Conservation (phyloP, 2,329 filamentous ascomycete species). For the Botrytis sinoallii region DNA sequence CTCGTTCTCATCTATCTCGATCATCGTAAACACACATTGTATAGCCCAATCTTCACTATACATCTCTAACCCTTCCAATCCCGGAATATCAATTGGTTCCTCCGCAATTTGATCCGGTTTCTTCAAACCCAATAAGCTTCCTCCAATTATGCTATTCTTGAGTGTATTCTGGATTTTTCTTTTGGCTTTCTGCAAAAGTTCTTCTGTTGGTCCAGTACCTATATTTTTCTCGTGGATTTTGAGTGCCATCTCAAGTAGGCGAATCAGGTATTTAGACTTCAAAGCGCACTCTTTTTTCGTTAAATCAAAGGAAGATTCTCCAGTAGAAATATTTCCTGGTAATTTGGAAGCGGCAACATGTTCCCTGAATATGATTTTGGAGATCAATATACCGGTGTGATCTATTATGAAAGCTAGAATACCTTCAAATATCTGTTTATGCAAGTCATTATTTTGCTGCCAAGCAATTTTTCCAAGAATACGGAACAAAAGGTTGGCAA, state of each 20-base stretch:
- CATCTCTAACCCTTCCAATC: neutral
- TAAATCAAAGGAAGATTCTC: rapidly evolving
- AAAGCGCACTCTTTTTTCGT: neutral
- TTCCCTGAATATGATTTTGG: neutral
- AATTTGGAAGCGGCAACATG: neutral
- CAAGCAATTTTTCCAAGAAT: neutral
- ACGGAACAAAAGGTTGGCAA: neutral
- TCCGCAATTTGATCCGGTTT: neutral
- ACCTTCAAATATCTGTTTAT: slow-evolving; percentile 41
- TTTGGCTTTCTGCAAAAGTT: neutral
- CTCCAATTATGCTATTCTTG: neutral
- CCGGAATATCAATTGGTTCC: neutral
- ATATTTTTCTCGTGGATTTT: neutral
- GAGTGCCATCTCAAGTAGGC: neutral
- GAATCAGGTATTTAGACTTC: neutral
- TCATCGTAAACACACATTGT: neutral
- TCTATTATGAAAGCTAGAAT: slow-evolving; percentile 40
- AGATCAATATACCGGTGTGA: slow-evolving; percentile 42
- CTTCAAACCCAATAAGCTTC: neutral
- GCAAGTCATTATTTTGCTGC: neutral
- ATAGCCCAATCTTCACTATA: neutral
- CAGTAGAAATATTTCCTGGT: neutral
- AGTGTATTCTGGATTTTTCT: neutral
- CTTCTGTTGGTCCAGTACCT: neutral
- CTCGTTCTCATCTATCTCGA: neutral